Evolutionary conservation across 352 stramenopile species (phyloP), one percentile per base, ranked within the genome.

Genomic region (Phytophthora agathidicida): DNA sequence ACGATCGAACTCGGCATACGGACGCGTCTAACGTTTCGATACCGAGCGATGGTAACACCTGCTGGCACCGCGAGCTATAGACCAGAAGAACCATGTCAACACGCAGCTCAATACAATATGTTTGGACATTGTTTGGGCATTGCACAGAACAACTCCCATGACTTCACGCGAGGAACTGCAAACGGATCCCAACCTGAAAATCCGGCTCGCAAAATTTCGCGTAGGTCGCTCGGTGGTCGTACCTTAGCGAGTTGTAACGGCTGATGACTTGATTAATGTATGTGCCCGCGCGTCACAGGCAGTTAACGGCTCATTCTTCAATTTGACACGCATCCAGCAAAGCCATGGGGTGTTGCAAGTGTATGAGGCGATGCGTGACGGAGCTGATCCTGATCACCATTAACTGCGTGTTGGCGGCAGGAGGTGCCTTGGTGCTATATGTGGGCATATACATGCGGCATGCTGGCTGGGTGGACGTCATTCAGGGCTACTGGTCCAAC

Each of bases 331-430:
- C 41, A 16, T 38, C 26, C 24, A 26, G 24, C 27, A 38, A 50
- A 19, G 23, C 23, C 37, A 73, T 75, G 69, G 55, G 52, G 1
- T 10, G 66, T 17, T 62, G 43, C 30, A 26, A 7, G 22, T 75
- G 49, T 23, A 17, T 73, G 14, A 32, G 56, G 6, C 65, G 48
- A 52, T 73, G 48, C 32, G 26, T 33, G 7, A 65, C 62, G 47
- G 59, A 69, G 39, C 35, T 87, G 11, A 57, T 86, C n/a, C 57
- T 91, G 53, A 47, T 89, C 32, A 60, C 51, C 27, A 74, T 89
- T 68, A 91, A 91, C 59, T 68, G 68, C 46, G 38, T 87, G 13
- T 58, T 91, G 41, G 76, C 83, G 16, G 46, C 73, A 3, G 81
- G 77, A 48, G 81, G 78, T 26, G 63, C 75, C 14, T 52, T 91